Evolutionary conservation across 164 flowering plant genomes (phyloP).

Genomic region (Tetracentron sinense): DNA sequence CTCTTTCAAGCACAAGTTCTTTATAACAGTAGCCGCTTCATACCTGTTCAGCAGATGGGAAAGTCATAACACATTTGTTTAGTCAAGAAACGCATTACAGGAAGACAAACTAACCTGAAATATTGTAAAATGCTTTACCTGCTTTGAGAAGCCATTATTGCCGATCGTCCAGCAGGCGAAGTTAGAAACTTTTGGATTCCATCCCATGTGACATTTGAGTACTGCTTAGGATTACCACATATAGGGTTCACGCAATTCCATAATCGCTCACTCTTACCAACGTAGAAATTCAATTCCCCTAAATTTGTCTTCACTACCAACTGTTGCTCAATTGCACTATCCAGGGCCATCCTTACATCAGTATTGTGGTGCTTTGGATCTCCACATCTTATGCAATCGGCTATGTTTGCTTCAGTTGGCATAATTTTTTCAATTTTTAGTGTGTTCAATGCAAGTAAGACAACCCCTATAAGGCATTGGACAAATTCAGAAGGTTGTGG

Average conservation of each 20-base stretch:
- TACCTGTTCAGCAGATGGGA: conserved; percentile 39
- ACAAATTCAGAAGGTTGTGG: conserved; percentile 45
- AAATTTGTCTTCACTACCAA: conserved; percentile 50
- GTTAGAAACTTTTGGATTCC: conserved; percentile 47
- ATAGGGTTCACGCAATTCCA: conserved; percentile 81
- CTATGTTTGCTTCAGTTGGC: conserved; percentile 77
- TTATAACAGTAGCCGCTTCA: conserved; percentile 65
- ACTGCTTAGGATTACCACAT: conserved; percentile 44
- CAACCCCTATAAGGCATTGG: conserved; percentile 59
- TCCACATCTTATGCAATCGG: conserved; percentile 70
- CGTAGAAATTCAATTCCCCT: conserved; percentile 52
- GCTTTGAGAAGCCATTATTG: conserved; percentile 58
- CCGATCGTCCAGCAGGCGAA: conserved; percentile 56
- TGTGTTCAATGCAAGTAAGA: conserved; percentile 67
- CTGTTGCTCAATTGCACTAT: conserved; percentile 59
- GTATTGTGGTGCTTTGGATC: conserved; percentile 50
- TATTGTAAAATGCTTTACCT: conserved; percentile 34
- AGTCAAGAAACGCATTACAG: not conserved
- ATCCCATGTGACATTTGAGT: conserved; percentile 60
- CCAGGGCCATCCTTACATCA: conserved; percentile 64
- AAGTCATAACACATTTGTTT: not conserved
- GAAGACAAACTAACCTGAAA: not conserved
- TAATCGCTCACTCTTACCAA: conserved; percentile 49
- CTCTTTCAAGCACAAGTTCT: conserved; percentile 50
- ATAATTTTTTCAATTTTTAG: conserved; percentile 62